Evolutionary conservation across 2,329 filamentous ascomycete species (phyloP).

Genomic region (Delphinella strobiligena): DNA sequence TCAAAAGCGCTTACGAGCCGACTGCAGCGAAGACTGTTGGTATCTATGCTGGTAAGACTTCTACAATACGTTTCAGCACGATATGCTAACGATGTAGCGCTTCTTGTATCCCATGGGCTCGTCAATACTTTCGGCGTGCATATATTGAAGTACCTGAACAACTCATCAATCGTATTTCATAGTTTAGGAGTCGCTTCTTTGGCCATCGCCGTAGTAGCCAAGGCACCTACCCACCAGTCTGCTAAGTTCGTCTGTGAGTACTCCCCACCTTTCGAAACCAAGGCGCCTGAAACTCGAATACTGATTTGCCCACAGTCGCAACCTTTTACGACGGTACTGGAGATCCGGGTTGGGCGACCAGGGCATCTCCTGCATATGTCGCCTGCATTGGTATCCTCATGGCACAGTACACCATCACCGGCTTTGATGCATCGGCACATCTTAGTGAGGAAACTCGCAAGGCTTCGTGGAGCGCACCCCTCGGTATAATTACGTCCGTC

Average conservation of each 20-base stretch:
- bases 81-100: too few relatives aligned
- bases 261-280: background rate
- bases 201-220: conserved; percentile 44
- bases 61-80: too few relatives aligned
- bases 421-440: conserved; percentile 46
- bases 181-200: conserved; percentile 40
- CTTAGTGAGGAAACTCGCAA: conserved; percentile 46
- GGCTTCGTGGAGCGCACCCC: conserved; percentile 44
- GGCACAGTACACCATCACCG: conserved; percentile 42
- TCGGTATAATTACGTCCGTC: conserved; percentile 46
- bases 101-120: conserved; percentile 42
- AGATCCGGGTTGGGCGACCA: conserved; percentile 39
- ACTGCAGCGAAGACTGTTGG: conserved; percentile 40
- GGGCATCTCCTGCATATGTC: conserved; percentile 43
- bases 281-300: too few relatives aligned
- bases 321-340: conserved; percentile 43
- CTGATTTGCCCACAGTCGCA: conserved; percentile 22
- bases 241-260: conserved; percentile 39
- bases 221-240: conserved; percentile 43
- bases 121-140: conserved; percentile 48
- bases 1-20: conserved; percentile 31
- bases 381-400: conserved; percentile 43
- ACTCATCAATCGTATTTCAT: conserved; percentile 43
- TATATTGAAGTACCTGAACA: conserved; percentile 45
- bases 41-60: too few relatives aligned